A percentile compares a stretch with the other conserved stretches of the same genome.
Conservation (phyloP, 192 early-diverging fungal genomes). For the Coemansia sp. region DNA sequence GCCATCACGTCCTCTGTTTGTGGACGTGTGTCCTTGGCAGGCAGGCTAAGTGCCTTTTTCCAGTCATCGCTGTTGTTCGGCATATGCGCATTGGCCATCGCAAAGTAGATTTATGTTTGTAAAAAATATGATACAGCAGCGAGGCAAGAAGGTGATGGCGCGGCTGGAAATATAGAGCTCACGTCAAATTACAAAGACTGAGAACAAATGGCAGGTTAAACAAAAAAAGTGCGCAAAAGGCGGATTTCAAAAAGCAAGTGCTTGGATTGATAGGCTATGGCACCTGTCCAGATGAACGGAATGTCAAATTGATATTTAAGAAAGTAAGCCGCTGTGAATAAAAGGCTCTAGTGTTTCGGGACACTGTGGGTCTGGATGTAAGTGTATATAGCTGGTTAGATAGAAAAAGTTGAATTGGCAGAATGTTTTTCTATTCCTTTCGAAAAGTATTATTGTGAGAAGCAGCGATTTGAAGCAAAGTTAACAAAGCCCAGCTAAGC, state of each 20-base stretch:
- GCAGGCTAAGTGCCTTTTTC: slow-evolving; percentile 74
- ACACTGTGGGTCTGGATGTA: background rate
- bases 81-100: slow-evolving; percentile 48
- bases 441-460: background rate
- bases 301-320: background rate
- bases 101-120: slow-evolving; percentile 20
- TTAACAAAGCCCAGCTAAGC: background rate
- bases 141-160: slow-evolving; percentile 1
- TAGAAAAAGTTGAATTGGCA: slow-evolving; percentile 1
- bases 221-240: background rate
- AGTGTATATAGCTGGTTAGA: background rate
- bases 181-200: slow-evolving; percentile 1
- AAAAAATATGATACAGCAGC: slow-evolving; percentile 40
- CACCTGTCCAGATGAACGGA: background rate
- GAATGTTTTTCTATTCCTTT: background rate
- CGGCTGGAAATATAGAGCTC: slow-evolving; percentile 5
- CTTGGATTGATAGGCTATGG: background rate
- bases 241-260: background rate
- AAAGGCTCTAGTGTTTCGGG: background rate
- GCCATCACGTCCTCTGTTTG: slow-evolving; percentile 96
- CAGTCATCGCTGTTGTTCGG: slow-evolving; percentile 60
- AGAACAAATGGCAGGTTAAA: slow-evolving; percentile 12
- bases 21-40: slow-evolving; percentile 85
- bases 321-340: background rate
- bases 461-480: background rate